These are phyloP conservation scores for Brassica carinata DNA, from an alignment of 345 rosid genomes.

Conservation along the genomic window DNA sequence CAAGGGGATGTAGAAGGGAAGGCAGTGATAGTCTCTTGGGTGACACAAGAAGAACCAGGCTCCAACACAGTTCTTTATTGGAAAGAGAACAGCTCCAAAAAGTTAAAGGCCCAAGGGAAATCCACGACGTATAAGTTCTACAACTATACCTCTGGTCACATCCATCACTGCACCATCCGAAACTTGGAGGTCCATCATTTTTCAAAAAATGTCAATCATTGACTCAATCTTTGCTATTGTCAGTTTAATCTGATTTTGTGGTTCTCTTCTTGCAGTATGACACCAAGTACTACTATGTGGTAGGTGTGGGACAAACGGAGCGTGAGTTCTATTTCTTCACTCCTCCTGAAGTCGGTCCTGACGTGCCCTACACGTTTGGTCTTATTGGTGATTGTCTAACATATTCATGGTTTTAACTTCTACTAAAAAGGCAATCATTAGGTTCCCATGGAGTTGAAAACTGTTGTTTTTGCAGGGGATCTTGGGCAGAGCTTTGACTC, in stretches of 20 bases:
- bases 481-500: slow-evolving; percentile 89
- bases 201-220: neutral
- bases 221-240: neutral
- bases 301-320: slow-evolving; percentile 52
- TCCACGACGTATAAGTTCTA: slow-evolving; percentile 48
- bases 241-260: neutral
- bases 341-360: slow-evolving; percentile 68
- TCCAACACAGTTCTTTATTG: slow-evolving; percentile 64
- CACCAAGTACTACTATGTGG: slow-evolving; percentile 60
- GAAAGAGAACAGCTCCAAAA: slow-evolving; percentile 47
- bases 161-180: slow-evolving; percentile 75
- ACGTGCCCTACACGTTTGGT: slow-evolving; percentile 63
- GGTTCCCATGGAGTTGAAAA: neutral
- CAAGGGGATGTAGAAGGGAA: slow-evolving; percentile 81
- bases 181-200: slow-evolving; percentile 57
- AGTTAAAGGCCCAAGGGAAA: slow-evolving; percentile 54
- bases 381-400: slow-evolving; percentile 46
- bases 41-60: slow-evolving; percentile 63
- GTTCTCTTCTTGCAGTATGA: slow-evolving; percentile 42
- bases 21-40: slow-evolving; percentile 88
- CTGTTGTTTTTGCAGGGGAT: slow-evolving; percentile 60
- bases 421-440: neutral
- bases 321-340: slow-evolving; percentile 62
- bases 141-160: slow-evolving; percentile 75
- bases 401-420: neutral